These are phyloP conservation scores for Vanrija pseudolonga DNA, from an alignment of 1,284 basidiomycete species.

Conservation along the genomic window DNA sequence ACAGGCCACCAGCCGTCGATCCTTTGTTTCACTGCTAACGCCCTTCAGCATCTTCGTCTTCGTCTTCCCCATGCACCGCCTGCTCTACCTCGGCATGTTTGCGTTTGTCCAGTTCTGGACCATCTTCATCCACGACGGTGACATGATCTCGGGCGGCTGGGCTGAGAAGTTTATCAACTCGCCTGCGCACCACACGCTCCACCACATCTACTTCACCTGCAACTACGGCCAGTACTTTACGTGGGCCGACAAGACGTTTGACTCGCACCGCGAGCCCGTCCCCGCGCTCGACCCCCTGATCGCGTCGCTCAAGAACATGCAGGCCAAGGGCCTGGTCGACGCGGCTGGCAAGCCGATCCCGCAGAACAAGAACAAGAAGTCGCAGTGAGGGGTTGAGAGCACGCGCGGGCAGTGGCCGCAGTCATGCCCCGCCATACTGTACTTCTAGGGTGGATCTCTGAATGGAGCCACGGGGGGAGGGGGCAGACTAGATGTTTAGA, in stretches of 20 bases:
- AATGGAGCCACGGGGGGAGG: too few species aligned
- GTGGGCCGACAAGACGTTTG: conserved; percentile 79
- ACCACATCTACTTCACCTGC: conserved; percentile 92
- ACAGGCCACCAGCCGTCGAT: too few species aligned
- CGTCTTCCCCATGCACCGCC: conserved; percentile 85
- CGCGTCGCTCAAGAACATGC: conserved; percentile 53
- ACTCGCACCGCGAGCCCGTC: conserved; percentile 82
- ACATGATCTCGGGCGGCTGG: conserved; percentile 93
- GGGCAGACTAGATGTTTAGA: too few species aligned
- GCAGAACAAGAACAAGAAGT: conserved; percentile 18
- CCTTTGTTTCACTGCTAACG: conserved; percentile 1
- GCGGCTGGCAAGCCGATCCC: conserved; percentile 30
- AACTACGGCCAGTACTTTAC: conserved; percentile 99
- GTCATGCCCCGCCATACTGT: too few species aligned
- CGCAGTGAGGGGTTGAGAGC: neutral
- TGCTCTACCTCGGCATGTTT: conserved; percentile 75
- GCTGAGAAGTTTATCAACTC: conserved; percentile 89
- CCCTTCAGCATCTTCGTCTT: conserved; percentile 66
- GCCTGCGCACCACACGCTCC: conserved; percentile 94
- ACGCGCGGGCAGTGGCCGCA: too few species aligned
- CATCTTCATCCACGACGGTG: conserved; percentile 97
- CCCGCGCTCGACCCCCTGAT: conserved; percentile 79
- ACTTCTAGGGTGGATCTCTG: too few species aligned
- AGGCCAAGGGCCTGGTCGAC: conserved; percentile 45
- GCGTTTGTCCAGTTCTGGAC: conserved; percentile 87